phyloP scores from a whole-genome alignment of 2,329 filamentous ascomycete genomes.

The Exserohilum turcica region DNA sequence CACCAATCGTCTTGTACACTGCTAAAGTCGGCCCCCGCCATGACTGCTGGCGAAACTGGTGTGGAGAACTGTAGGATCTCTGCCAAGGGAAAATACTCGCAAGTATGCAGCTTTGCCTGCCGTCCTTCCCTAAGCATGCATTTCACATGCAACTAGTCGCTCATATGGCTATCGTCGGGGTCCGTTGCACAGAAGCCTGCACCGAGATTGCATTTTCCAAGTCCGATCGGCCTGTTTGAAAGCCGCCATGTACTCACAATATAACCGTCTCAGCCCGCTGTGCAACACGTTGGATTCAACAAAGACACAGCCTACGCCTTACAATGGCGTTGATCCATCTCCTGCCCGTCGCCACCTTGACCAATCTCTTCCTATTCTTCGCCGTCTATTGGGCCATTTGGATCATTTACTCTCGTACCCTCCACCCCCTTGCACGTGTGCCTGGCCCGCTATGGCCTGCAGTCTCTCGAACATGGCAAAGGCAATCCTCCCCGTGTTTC shows the following conservation, averaged over 20 bases:
- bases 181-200: neutral
- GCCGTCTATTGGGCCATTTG: conserved; percentile 1
- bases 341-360: neutral
- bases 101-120: neutral
- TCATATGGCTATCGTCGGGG: neutral
- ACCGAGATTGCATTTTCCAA: neutral
- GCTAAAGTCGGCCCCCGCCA: neutral
- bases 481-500: neutral
- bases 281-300: neutral
- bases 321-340: neutral
- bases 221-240: neutral
- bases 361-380: neutral
- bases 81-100: neutral
- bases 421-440: conserved; percentile 14
- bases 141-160: neutral
- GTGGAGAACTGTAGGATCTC: too few species aligned
- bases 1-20: neutral
- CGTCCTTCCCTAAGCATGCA: neutral
- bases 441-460: conserved; percentile 14
- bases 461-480: conserved; percentile 8
- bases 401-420: conserved; percentile 11
- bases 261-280: neutral
- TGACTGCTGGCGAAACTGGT: too few species aligned
- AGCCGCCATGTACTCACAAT: neutral
- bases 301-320: neutral